A percentile compares a stretch with the other conserved stretches of the same genome.
phyloP scores from a whole-genome alignment of 495 filamentous ascomycete species.

The Friedmanniomyces simplex region DNA sequence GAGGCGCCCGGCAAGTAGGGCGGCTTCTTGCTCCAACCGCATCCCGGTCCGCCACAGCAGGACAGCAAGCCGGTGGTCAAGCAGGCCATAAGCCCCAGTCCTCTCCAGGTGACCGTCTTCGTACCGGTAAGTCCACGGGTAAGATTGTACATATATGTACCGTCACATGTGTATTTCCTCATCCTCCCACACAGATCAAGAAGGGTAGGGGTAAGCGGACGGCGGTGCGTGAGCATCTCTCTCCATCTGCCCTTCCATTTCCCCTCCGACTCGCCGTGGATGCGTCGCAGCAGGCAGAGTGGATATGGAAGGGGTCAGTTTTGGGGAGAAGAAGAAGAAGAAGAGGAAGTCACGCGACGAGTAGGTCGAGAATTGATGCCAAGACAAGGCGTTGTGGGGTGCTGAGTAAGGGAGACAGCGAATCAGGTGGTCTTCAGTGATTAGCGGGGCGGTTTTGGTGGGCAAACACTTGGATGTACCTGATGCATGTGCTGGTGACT shows the following conservation, averaged over 20 bases:
- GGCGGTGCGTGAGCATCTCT: background rate
- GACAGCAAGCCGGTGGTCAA: too few species aligned
- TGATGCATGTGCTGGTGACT: background rate
- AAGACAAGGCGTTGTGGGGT: background rate
- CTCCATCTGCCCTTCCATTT: conserved; percentile 6
- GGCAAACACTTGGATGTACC: background rate
- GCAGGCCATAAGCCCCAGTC: background rate
- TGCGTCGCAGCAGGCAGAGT: conserved; percentile 5
- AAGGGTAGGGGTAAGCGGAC: conserved; percentile 11
- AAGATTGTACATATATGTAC: background rate
- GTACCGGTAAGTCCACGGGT: too few species aligned
- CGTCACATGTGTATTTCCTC: background rate
- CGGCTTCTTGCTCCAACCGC: too few species aligned
- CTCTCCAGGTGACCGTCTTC: too few species aligned
- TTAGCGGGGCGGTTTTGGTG: background rate
- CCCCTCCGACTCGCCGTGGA: conserved; percentile 6
- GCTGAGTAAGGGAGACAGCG: background rate
- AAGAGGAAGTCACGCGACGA: background rate
- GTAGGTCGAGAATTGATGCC: background rate
- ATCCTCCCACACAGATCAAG: conserved; percentile 1
- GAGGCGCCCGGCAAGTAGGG: too few species aligned
- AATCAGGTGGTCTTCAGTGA: background rate
- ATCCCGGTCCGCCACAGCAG: too few species aligned
- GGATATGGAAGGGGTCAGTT: conserved; percentile 3
- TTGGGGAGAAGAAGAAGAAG: background rate